Evolutionary conservation across 2,329 filamentous ascomycete species (phyloP).

Genomic region (Penicillium verrucosum): DNA sequence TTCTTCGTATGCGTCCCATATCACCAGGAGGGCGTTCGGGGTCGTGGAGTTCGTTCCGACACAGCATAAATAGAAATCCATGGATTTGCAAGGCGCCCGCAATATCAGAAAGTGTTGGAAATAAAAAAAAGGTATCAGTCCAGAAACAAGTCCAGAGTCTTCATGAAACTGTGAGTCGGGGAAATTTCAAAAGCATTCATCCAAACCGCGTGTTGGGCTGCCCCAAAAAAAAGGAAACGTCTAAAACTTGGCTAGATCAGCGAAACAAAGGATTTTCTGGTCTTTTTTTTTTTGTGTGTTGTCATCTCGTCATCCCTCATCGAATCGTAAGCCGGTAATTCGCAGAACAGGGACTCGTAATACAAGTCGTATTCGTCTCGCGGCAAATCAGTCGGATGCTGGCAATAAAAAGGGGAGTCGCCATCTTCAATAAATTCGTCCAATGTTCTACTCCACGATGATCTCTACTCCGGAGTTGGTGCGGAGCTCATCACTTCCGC

Average conservation of each 20-base stretch:
- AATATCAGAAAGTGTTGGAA: constrained; percentile 16
- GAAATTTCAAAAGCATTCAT: constrained; percentile 20
- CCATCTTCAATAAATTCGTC: constrained; percentile 31
- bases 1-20: constrained; percentile 37
- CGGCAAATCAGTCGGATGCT: constrained; percentile 39
- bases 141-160: constrained; percentile 14
- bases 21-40: constrained; percentile 23
- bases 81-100: constrained; percentile 29
- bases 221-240: constrained; percentile 40
- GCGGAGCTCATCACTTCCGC: constrained; percentile 62
- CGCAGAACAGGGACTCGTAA: constrained; percentile 40
- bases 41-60: constrained; percentile 29
- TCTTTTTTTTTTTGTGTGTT: constrained; percentile 37
- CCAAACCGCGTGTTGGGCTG: constrained; percentile 38
- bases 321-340: constrained; percentile 46
- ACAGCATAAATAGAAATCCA: constrained; percentile 22
- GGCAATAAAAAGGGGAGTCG: constrained; percentile 34
- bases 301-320: constrained; percentile 49
- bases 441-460: constrained; percentile 54
- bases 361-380: constrained; percentile 43
- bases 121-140: constrained; percentile 11
- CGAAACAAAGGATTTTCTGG: constrained; percentile 37
- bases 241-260: constrained; percentile 43
- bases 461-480: constrained; percentile 60
- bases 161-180: constrained; percentile 9